These are phyloP conservation scores for Salix caprea DNA, from an alignment of 345 rosid species.

Conservation along the genomic window DNA sequence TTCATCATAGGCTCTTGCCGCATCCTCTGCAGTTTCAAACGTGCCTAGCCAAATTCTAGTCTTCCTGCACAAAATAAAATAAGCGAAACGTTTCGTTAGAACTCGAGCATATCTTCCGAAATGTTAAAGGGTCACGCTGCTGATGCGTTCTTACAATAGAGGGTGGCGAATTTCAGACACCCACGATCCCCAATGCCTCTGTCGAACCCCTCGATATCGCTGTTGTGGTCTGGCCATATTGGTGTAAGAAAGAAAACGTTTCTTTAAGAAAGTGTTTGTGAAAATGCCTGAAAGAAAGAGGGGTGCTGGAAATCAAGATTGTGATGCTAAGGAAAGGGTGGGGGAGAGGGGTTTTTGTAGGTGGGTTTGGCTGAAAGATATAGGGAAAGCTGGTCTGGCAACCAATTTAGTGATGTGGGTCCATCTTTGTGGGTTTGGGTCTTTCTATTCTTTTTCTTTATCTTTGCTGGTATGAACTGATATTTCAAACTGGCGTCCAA, in stretches of 20 bases:
- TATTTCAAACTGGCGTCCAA: conserved; percentile 24
- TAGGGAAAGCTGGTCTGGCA: conserved; percentile 44
- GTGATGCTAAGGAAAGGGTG: conserved; percentile 21
- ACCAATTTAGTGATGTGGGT: conserved; percentile 49
- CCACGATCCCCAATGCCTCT: conserved; percentile 99
- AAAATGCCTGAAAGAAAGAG: conserved; percentile 36
- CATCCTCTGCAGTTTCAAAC: conserved; percentile 95
- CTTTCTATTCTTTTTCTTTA: conserved; percentile 1
- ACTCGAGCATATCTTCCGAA: neutral
- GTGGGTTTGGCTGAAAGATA: conserved; percentile 27
- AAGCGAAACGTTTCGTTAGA: conserved; percentile 23
- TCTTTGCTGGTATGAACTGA: conserved; percentile 35
- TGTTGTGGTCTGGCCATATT: conserved; percentile 93
- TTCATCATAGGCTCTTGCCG: conserved; percentile 92
- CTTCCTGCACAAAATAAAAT: conserved; percentile 48
- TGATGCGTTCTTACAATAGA: conserved; percentile 49
- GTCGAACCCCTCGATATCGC: conserved; percentile 91
- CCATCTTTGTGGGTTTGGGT: conserved; percentile 35
- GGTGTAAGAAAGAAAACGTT: conserved; percentile 15
- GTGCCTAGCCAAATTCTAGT: conserved; percentile 98
- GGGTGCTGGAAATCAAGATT: neutral
- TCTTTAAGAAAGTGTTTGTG: conserved; percentile 32
- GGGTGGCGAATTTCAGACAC: conserved; percentile 99
- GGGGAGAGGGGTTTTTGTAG: conserved; percentile 56
- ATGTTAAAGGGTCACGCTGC: neutral